Evolutionary conservation across 257 asterid species (phyloP).

Genomic region (Salvia miltiorrhiza): DNA sequence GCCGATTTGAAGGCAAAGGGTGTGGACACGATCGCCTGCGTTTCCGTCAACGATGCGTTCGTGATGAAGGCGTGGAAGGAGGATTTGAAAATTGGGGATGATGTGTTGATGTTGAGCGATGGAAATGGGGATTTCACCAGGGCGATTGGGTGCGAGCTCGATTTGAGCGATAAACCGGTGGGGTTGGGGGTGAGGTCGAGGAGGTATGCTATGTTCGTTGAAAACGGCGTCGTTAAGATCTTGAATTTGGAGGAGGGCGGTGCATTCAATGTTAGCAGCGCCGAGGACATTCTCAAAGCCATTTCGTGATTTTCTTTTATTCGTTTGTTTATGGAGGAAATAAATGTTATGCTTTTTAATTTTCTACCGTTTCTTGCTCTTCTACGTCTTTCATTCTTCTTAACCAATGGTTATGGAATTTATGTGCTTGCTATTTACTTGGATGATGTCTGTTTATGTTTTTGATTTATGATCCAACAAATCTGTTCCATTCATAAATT

Average conservation of each 20-base stretch:
- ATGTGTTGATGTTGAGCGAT: conserved; percentile 81
- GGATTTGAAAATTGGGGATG: conserved; percentile 58
- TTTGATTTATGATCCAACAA: too few relatives aligned
- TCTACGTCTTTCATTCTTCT: conserved; percentile 3
- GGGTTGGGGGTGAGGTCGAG: conserved; percentile 95
- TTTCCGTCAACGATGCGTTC: conserved; percentile 89
- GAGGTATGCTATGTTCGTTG: conserved; percentile 81
- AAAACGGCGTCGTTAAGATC: conserved; percentile 78
- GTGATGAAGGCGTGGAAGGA: conserved; percentile 98
- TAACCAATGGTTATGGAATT: background rate
- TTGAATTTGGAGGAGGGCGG: conserved; percentile 97
- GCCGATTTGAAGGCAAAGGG: conserved; percentile 79
- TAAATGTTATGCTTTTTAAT: too few relatives aligned
- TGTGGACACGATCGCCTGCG: conserved; percentile 74
- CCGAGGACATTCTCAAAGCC: conserved; percentile 84
- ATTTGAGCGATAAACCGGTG: conserved; percentile 84
- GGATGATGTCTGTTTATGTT: too few relatives aligned
- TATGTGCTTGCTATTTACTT: background rate
- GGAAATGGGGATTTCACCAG: conserved; percentile 77
- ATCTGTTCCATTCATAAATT: too few relatives aligned
- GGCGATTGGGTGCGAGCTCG: conserved; percentile 87
- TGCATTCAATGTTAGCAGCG: conserved; percentile 89
- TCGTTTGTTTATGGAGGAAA: background rate
- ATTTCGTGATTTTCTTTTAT: conserved; percentile 24
- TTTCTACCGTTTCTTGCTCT: background rate